Evolutionary conservation across 1,284 basidiomycete species (phyloP).

Genomic region (Ustilago xerochloae): DNA sequence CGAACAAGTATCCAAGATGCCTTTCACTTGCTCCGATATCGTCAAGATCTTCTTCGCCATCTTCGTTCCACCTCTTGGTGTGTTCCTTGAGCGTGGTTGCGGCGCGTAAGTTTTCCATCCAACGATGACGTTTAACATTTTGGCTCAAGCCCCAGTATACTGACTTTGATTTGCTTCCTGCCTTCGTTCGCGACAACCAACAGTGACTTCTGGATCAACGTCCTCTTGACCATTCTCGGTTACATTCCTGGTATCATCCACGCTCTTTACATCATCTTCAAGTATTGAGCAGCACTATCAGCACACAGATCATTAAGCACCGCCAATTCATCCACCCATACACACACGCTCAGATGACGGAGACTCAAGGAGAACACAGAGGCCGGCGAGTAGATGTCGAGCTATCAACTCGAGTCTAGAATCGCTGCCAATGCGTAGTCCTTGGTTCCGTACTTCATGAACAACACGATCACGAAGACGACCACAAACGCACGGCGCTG

Average conservation of each 20-base stretch:
- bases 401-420: not conserved
- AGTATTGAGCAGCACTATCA: conserved; percentile 37
- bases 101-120: conserved; percentile 25
- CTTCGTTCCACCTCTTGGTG: conserved; percentile 52
- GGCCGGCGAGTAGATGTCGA: not conserved
- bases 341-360: not conserved
- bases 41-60: conserved; percentile 53
- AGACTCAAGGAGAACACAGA: not conserved
- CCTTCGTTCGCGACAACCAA: not conserved
- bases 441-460: not conserved
- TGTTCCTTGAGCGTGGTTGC: conserved; percentile 52
- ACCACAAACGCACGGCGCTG: conserved; percentile 5
- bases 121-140: not conserved
- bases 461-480: not conserved
- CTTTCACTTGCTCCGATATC: conserved; percentile 61
- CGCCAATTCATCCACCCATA: not conserved
- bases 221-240: conserved; percentile 61
- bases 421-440: not conserved
- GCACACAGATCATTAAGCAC: not conserved
- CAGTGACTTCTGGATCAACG: conserved; percentile 54
- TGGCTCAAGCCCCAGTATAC: not conserved
- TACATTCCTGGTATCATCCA: conserved; percentile 61
- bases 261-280: conserved; percentile 64
- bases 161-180: not conserved
- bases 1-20: conserved; percentile 40